Evolutionary conservation across 805 yeast genomes (phyloP).

Genomic region (Blastobotrys americana): DNA sequence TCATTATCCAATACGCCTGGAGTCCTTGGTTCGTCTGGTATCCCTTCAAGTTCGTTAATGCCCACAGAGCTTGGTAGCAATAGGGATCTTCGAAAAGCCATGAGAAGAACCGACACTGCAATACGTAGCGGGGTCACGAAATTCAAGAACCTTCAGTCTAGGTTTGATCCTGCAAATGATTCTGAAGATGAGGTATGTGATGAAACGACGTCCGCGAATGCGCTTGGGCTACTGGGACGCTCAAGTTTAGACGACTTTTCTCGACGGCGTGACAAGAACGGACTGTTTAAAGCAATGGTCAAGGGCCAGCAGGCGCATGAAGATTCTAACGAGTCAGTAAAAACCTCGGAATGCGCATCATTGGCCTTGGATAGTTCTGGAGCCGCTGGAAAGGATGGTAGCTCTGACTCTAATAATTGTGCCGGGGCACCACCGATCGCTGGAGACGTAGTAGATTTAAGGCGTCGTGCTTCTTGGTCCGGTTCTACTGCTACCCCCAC

Average conservation of each 20-base stretch:
- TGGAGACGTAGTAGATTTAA: background rate
- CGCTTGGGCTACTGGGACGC: background rate
- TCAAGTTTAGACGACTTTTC: too few species aligned
- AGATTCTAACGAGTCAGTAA: background rate
- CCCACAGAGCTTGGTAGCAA: constrained; percentile 10
- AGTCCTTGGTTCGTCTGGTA: constrained; percentile 8
- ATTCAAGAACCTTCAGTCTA: constrained; percentile 9
- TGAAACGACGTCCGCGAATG: background rate
- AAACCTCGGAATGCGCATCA: background rate
- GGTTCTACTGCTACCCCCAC: background rate
- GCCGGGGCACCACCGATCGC: background rate
- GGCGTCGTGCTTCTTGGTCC: background rate
- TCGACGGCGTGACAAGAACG: background rate
- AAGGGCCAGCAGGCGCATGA: background rate
- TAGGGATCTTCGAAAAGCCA: constrained; percentile 17
- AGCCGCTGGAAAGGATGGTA: background rate
- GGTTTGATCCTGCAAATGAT: constrained; percentile 5
- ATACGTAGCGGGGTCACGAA: constrained; percentile 18
- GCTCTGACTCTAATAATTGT: background rate
- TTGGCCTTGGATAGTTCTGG: background rate
- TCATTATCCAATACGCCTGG: constrained; percentile 23
- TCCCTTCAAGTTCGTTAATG: constrained; percentile 16
- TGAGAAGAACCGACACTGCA: constrained; percentile 21
- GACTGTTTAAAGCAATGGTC: background rate
- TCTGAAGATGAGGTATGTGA: constrained; percentile 1